A percentile compares a stretch with the other conserved stretches of the same genome.
phyloP scores from a whole-genome alignment of 306 rosid species.

The Urtica urens region DNA sequence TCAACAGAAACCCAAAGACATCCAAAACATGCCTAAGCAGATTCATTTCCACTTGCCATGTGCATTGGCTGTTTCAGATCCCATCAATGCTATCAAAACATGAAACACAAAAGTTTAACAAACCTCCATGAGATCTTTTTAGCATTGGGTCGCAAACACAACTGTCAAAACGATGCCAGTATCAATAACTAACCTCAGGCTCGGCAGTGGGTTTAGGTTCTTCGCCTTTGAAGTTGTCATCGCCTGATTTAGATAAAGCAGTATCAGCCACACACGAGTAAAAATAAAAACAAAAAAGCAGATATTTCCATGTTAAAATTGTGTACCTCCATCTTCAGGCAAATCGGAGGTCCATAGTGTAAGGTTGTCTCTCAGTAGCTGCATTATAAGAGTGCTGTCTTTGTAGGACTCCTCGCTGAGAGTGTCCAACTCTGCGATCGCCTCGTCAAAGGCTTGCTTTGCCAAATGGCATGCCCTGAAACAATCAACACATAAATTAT shows the following conservation, averaged over 20 bases:
- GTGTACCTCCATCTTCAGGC: conserved; percentile 96
- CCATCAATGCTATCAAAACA: conserved; percentile 39
- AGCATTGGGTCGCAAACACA: neutral
- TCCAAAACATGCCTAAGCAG: conserved; percentile 20
- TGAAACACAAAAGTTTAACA: neutral
- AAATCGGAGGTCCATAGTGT: conserved; percentile 99
- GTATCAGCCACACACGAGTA: conserved; percentile 5
- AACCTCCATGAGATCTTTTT: too few species aligned
- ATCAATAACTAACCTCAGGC: conserved; percentile 30
- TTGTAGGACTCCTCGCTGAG: conserved; percentile 98
- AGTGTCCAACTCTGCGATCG: conserved; percentile 95
- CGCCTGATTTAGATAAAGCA: conserved; percentile 50
- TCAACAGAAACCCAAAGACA: conserved; percentile 29
- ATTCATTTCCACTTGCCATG: conserved; percentile 23
- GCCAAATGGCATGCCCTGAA: conserved; percentile 98
- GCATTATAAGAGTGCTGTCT: conserved; percentile 98
- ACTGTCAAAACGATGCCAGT: too few species aligned
- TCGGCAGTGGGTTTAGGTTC: conserved; percentile 70
- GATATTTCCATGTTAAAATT: conserved; percentile 3
- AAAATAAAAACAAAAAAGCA: neutral
- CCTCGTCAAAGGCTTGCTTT: conserved; percentile 97
- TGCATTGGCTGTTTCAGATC: conserved; percentile 19
- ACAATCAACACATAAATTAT: too few species aligned
- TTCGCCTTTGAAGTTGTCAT: conserved; percentile 58
- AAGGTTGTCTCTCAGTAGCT: conserved; percentile 93